These are phyloP conservation scores for Candida mattraensis DNA, from an alignment of 805 yeast species.

Conservation along the genomic window DNA sequence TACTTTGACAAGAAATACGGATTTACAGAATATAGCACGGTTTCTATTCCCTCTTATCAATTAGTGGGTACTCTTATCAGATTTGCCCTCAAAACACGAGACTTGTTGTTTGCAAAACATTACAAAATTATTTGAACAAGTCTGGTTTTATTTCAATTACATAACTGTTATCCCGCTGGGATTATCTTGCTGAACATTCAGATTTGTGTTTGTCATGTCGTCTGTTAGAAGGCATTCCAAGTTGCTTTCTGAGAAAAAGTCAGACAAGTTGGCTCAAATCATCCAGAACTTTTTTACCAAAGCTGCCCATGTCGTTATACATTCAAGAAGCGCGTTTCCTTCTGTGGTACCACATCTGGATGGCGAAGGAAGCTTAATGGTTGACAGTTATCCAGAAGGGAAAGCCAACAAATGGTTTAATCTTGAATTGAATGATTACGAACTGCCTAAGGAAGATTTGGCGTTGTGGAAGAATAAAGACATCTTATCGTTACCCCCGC, in stretches of 20 bases:
- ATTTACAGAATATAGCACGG: no score
- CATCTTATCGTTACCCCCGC: slow-evolving; percentile 60
- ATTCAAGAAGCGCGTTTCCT: slow-evolving; percentile 19
- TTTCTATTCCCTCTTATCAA: no score
- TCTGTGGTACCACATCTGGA: slow-evolving; percentile 20
- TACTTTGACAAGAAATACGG: no score
- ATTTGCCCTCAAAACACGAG: slow-evolving; percentile 13
- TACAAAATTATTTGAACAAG: no score
- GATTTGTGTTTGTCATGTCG: slow-evolving; percentile 9
- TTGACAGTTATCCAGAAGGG: slow-evolving; percentile 4
- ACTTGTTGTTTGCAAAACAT: no score
- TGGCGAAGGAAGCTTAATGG: slow-evolving; percentile 9
- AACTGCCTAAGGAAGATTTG: slow-evolving; percentile 52
- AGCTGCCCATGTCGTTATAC: slow-evolving; percentile 52
- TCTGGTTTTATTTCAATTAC: no score
- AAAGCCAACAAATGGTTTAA: slow-evolving; percentile 65
- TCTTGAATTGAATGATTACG: slow-evolving; percentile 43
- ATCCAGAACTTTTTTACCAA: slow-evolving; percentile 62
- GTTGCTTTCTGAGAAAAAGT: slow-evolving; percentile 31
- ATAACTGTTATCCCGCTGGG: no score
- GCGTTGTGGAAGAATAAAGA: slow-evolving; percentile 56
- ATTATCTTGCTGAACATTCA: no score
- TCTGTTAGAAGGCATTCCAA: slow-evolving; percentile 18
- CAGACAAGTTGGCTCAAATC: slow-evolving; percentile 34
- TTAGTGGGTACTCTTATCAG: slow-evolving; percentile 8